These are phyloP conservation scores for Pseudoscleropodium purum DNA, from an alignment of 225 moss, liverwort and hornwort species.

Conservation along the genomic window DNA sequence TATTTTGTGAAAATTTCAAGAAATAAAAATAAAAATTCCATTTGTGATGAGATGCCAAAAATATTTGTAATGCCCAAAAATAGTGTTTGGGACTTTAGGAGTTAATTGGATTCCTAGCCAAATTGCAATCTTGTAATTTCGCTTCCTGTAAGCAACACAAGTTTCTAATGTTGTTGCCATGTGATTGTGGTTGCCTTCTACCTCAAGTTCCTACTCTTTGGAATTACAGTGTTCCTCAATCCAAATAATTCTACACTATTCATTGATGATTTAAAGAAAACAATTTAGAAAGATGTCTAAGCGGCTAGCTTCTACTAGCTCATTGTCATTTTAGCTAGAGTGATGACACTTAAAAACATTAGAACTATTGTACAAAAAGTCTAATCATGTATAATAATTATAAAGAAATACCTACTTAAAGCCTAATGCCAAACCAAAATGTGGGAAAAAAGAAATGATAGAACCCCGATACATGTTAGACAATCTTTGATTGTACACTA, in stretches of 20 bases:
- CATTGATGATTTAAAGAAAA: accelerated
- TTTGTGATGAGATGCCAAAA: too few species aligned
- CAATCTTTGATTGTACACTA: neutral
- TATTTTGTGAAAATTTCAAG: too few species aligned
- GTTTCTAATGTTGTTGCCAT: accelerated
- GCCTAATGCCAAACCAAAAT: neutral
- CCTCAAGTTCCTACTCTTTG: neutral
- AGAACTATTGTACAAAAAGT: too few species aligned
- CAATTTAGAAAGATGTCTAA: neutral
- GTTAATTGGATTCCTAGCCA: neutral
- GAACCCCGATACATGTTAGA: accelerated
- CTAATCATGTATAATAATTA: accelerated
- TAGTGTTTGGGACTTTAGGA: too few species aligned
- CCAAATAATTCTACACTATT: neutral
- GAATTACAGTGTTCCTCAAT: neutral
- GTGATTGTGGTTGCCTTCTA: accelerated
- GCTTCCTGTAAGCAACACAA: neutral
- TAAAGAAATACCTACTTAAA: neutral
- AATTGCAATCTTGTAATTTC: neutral
- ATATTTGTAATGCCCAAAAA: too few species aligned
- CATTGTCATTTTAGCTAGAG: neutral
- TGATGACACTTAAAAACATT: accelerated
- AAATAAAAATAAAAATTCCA: too few species aligned
- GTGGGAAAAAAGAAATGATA: neutral
- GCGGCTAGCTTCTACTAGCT: neutral